Evolutionary conservation across 176 grass and related monocot genomes (phyloP).

Genomic region (Saccharum spontaneum): DNA sequence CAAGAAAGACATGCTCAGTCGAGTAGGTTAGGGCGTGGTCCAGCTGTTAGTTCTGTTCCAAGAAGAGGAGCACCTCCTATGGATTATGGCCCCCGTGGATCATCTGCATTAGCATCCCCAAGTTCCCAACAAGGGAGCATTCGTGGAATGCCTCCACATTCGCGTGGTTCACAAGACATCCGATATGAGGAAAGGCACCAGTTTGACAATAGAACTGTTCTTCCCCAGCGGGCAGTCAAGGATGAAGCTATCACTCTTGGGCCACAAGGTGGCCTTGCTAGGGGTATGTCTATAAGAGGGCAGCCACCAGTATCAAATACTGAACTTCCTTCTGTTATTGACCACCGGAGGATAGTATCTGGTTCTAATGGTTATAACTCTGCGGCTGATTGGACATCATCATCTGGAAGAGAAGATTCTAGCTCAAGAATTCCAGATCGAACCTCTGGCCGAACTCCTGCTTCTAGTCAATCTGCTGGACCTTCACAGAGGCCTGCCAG

Average conservation of each 20-base stretch:
- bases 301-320: constrained; percentile 57
- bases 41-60: constrained; percentile 48
- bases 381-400: constrained; percentile 31
- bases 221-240: constrained; percentile 64
- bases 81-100: constrained; percentile 60
- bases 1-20: constrained; percentile 91
- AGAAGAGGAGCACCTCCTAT: constrained; percentile 59
- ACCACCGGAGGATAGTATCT: constrained; percentile 48
- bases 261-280: constrained; percentile 89
- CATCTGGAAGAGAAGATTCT: constrained; percentile 41
- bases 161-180: constrained; percentile 66
- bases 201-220: constrained; percentile 65
- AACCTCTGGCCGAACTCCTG: constrained; percentile 36
- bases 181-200: constrained; percentile 65
- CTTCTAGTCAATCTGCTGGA: constrained; percentile 46
- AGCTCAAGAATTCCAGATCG: constrained; percentile 48
- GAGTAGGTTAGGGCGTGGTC: constrained; percentile 68
- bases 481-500: constrained; percentile 53
- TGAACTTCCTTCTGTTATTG: constrained; percentile 43
- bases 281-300: constrained; percentile 81
- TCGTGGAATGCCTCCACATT: constrained; percentile 57
- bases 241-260: constrained; percentile 74
- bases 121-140: constrained; percentile 64
- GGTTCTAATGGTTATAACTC: constrained; percentile 61
- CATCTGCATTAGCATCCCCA: constrained; percentile 48